Percentiles rank a stretch among this genome's conserved stretches.
These are phyloP conservation scores for Podospora pseudopauciseta DNA, from an alignment of 495 filamentous ascomycete genomes.

Conservation along the genomic window DNA sequence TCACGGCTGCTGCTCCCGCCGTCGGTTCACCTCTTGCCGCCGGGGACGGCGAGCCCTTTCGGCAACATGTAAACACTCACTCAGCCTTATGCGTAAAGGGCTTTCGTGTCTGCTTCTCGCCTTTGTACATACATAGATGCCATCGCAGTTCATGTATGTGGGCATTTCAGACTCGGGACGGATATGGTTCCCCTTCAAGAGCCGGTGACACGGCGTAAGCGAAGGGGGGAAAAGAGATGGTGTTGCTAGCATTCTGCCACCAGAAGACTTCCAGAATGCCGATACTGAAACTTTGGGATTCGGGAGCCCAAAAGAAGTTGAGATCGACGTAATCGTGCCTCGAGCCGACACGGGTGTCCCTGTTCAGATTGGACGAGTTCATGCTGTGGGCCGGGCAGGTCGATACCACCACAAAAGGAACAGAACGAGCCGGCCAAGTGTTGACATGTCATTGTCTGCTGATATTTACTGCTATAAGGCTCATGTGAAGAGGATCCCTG, in stretches of 20 bases:
- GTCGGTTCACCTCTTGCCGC: background rate
- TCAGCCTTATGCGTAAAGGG: background rate
- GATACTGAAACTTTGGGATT: background rate
- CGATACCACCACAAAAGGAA: background rate
- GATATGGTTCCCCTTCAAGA: background rate
- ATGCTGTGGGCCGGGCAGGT: background rate
- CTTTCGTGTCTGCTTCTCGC: background rate
- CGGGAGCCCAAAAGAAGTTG: slow-evolving; percentile 1
- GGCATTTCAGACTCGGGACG: background rate
- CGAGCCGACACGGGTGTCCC: background rate
- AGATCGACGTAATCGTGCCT: slow-evolving; percentile 2
- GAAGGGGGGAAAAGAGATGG: background rate
- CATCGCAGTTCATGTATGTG: background rate
- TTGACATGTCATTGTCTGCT: background rate
- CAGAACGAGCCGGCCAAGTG: background rate
- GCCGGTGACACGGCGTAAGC: slow-evolving; percentile 13
- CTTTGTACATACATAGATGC: background rate
- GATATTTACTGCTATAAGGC: background rate
- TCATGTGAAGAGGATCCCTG: background rate
- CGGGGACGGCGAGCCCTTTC: background rate
- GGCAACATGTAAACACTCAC: background rate
- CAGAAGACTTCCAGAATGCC: slow-evolving; percentile 1
- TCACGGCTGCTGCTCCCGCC: background rate
- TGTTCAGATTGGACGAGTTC: background rate
- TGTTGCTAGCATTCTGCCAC: background rate